A percentile compares a stretch with the other conserved stretches of the same genome.
These are phyloP conservation scores for Flaveria ramosissima DNA, from an alignment of 129 eudicot genomes.

Conservation along the genomic window DNA sequence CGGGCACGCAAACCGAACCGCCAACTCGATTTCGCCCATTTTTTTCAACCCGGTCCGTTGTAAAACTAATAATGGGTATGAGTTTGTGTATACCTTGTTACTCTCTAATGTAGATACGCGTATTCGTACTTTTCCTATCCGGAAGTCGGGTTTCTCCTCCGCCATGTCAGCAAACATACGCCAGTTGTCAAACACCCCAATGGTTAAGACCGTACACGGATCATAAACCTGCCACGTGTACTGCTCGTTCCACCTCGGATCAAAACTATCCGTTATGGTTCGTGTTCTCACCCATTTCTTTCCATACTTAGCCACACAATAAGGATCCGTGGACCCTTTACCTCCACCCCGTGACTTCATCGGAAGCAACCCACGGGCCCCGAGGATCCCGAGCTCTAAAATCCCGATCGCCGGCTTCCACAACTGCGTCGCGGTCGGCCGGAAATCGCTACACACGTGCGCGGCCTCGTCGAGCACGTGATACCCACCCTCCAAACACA, in stretches of 20 bases:
- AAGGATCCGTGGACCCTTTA: conserved; percentile 94
- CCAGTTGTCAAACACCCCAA: conserved; percentile 97
- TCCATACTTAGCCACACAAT: conserved; percentile 96
- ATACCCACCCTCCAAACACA: conserved; percentile 97
- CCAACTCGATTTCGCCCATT: conserved; percentile 97
- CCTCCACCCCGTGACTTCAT: conserved; percentile 80
- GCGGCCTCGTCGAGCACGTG: conserved; percentile 99
- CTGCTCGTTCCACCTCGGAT: conserved; percentile 99
- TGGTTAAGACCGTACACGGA: conserved; percentile 90
- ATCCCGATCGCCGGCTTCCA: conserved; percentile 93
- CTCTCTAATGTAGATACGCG: conserved; percentile 91
- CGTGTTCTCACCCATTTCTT: conserved; percentile 98
- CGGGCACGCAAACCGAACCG: conserved; percentile 87
- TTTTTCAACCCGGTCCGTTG: conserved; percentile 80
- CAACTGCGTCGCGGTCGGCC: conserved; percentile 87
- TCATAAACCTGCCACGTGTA: conserved; percentile 99
- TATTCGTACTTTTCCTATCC: conserved; percentile 83
- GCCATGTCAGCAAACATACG: conserved; percentile 75
- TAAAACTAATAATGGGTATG: conserved; percentile 80
- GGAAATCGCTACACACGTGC: conserved; percentile 89
- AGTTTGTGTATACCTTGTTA: conserved; percentile 85
- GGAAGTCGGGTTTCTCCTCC: conserved; percentile 78
- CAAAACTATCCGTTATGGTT: conserved; percentile 75
- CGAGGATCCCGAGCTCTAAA: conserved; percentile 87
- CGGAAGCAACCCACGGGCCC: conserved; percentile 87